A percentile compares a stretch with the other conserved stretches of the same genome.
Evolutionary conservation across 1,139 yeast genomes (phyloP).

Genomic region (Sugiyamaella grinbergsii): DNA sequence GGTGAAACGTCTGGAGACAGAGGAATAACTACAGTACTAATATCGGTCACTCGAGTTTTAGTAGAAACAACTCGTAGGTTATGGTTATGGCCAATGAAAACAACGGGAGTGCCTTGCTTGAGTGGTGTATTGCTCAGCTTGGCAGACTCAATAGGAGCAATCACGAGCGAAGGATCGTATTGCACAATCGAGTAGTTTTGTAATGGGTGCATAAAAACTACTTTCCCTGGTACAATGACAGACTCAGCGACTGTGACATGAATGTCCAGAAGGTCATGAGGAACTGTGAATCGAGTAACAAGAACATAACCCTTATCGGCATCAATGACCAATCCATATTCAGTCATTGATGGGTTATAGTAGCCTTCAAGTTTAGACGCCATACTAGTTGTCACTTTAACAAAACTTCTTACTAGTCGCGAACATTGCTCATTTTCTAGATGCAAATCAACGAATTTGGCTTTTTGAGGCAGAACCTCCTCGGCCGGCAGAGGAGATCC

Average conservation of each 20-base stretch:
- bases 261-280: constrained; percentile 83
- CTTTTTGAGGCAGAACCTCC: constrained; percentile 59
- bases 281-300: constrained; percentile 76
- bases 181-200: constrained; percentile 82
- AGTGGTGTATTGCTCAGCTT: constrained; percentile 59
- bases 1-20: constrained; percentile 61
- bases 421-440: constrained; percentile 56
- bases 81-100: constrained; percentile 78
- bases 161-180: constrained; percentile 75
- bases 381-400: constrained; percentile 62
- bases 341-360: constrained; percentile 46
- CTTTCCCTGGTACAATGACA: constrained; percentile 75
- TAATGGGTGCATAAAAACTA: constrained; percentile 83
- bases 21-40: constrained; percentile 73
- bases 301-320: constrained; percentile 77
- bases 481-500: constrained; percentile 39
- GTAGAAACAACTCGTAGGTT: constrained; percentile 71
- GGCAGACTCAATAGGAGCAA: constrained; percentile 65
- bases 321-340: constrained; percentile 81
- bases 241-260: constrained; percentile 84
- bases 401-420: constrained; percentile 60
- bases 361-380: constrained; percentile 73
- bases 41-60: constrained; percentile 74
- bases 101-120: constrained; percentile 71
- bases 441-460: constrained; percentile 72